Base-by-base conservation (phyloP, 1,284 basidiomycete genomes). In the Moniliella sp. region DNA sequence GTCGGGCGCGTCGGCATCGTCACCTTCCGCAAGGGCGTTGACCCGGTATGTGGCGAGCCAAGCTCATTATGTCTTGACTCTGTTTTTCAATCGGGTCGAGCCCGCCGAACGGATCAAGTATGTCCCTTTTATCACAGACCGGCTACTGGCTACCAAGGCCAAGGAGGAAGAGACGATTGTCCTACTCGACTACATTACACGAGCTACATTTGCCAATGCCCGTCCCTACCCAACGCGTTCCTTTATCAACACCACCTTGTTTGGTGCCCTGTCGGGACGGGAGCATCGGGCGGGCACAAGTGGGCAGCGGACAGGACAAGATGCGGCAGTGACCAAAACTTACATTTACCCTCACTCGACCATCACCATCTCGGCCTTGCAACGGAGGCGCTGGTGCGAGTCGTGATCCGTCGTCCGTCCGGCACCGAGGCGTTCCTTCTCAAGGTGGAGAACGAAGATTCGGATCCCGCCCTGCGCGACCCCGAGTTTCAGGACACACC, bases 111-210 rank as follows among this genome's bases (percentile, higher is more conserved):
- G 91, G 11, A 74, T 76, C 0, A 70, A 70, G 31, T 76, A 91
- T 56, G 73, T 94, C 23, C 70, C 73, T 18, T 83, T 79, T 62
- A 86, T 99, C 56, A 77, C 78, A 1, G 71, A 77, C 5, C 79
- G 84, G 43, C 69, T 99, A 3, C n/a, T n/a, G n/a, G n/a, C n/a
- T n/a, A n/a, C n/a, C n/a, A 78, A 81, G 40, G 75, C 72, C 14
- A 72, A 73, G 31, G 64, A 66, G 3, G 82, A 82, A 45, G 76
- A 79, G 28, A 83, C 83, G 0, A 82, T 94, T 60, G 86, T 94
- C 14, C 91, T 83, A 58, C 88, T 97, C 53, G 91, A 99, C 61
- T 97, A 88, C 79, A 69, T 99, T 4, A 78, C 83, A 12, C 71
- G 91, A 11, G 93, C 91, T 58, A 78, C 88, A 0, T 93, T 88